phyloP scores from a whole-genome alignment of 2,329 filamentous ascomycete genomes.

The Monilinia fructicola region DNA sequence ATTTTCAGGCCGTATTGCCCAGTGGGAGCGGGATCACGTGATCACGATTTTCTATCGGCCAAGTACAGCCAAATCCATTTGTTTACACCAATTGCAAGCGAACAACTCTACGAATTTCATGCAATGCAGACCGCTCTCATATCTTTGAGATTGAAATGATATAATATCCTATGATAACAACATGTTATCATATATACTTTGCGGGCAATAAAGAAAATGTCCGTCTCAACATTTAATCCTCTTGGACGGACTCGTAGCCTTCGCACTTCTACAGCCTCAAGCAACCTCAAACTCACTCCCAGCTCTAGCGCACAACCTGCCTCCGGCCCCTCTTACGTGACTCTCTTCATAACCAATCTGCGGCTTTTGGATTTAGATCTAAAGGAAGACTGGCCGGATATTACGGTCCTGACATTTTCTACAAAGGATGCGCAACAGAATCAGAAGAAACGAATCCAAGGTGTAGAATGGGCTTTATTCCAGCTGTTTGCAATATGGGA shows the following conservation, averaged over 20 bases:
- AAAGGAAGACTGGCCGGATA: slow-evolving; percentile 75
- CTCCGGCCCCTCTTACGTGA: slow-evolving; percentile 51
- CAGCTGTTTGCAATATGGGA: slow-evolving; percentile 85
- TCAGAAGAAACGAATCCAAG: slow-evolving; percentile 78
- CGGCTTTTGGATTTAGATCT: slow-evolving; percentile 78
- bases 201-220: slow-evolving; percentile 27
- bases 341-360: slow-evolving; percentile 78
- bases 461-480: slow-evolving; percentile 88
- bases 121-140: slow-evolving; percentile 20
- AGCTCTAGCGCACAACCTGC: slow-evolving; percentile 23
- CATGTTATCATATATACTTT: slow-evolving; percentile 22
- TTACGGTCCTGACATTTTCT: slow-evolving; percentile 69
- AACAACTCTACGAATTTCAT: slow-evolving; percentile 12
- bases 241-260: slow-evolving; percentile 35
- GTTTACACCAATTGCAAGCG: slow-evolving; percentile 6
- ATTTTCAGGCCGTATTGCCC: neutral
- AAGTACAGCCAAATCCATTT: neutral
- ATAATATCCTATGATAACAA: slow-evolving; percentile 21
- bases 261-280: slow-evolving; percentile 31
- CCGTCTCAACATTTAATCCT: slow-evolving; percentile 32
- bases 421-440: slow-evolving; percentile 65
- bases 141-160: slow-evolving; percentile 12
- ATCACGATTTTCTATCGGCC: neutral
- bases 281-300: slow-evolving; percentile 28
- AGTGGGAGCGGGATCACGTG: neutral